Evolutionary conservation across 768 basidiomycete genomes (phyloP).

Genomic region (Termitomyces bulborhizus): DNA sequence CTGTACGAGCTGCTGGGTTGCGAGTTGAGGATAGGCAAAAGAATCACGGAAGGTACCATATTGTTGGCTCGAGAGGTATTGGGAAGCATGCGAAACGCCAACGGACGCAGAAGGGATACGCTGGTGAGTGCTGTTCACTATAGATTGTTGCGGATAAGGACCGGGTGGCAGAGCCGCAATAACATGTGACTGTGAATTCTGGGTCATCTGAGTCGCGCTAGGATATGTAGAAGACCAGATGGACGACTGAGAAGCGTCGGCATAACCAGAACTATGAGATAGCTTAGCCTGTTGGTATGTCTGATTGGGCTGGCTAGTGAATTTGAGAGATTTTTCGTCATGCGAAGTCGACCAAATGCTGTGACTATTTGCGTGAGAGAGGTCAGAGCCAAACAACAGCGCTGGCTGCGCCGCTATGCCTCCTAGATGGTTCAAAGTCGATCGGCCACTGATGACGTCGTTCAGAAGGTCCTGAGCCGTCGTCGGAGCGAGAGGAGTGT

Average conservation of each 20-base stretch:
- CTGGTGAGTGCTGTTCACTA: constrained; percentile 17
- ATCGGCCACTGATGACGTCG: constrained; percentile 37
- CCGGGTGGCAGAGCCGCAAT: constrained; percentile 14
- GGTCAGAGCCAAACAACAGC: constrained; percentile 48
- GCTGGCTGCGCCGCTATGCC: constrained; percentile 33
- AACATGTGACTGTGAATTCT: constrained; percentile 24
- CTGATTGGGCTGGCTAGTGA: constrained; percentile 26
- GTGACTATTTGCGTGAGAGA: constrained; percentile 33
- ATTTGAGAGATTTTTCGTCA: constrained; percentile 39
- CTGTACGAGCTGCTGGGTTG: constrained; percentile 18
- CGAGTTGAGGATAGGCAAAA: constrained; percentile 19
- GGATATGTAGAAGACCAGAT: constrained; percentile 30
- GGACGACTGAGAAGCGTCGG: constrained; percentile 26
- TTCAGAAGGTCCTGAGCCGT: constrained; percentile 68
- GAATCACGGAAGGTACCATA: constrained; percentile 18
- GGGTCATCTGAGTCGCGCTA: constrained; percentile 22
- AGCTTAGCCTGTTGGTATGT: constrained; percentile 24
- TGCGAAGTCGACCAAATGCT: constrained; percentile 66
- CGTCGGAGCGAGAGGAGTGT: constrained; percentile 29
- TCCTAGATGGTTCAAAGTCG: constrained; percentile 15
- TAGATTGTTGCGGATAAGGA: constrained; percentile 9
- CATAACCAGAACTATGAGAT: constrained; percentile 16
- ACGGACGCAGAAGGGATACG: constrained; percentile 23
- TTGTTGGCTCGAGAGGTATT: constrained; percentile 17
- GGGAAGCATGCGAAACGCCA: constrained; percentile 15